Percentiles rank a stretch among this genome's conserved stretches.
Evolutionary conservation across 2,329 filamentous ascomycete genomes (phyloP).

Genomic region (Samsoniella hepiali): DNA sequence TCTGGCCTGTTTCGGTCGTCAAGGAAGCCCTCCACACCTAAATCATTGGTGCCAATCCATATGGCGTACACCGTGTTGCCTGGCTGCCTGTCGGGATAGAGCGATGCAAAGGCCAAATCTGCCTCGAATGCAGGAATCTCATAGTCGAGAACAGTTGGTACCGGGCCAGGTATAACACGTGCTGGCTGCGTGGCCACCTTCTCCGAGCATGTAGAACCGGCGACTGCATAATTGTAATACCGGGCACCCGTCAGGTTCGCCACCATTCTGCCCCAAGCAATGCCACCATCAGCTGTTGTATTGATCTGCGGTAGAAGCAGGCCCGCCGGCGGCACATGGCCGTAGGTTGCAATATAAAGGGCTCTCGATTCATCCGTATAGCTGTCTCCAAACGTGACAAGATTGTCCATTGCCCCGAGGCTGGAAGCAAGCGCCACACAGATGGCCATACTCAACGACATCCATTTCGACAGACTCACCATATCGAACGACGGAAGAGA

Average conservation of each 20-base stretch:
- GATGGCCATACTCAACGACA: not conserved
- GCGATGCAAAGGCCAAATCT: constrained; percentile 41
- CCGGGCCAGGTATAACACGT: constrained; percentile 33
- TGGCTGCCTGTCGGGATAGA: constrained; percentile 44
- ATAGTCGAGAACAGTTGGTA: constrained; percentile 62
- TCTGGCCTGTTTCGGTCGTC: constrained; percentile 58
- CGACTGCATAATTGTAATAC: constrained; percentile 68
- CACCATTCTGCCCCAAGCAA: constrained; percentile 66
- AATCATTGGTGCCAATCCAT: constrained; percentile 81
- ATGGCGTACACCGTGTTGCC: constrained; percentile 68
- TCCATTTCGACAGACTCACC: not conserved
- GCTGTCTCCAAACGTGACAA: constrained; percentile 72
- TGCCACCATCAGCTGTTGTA: constrained; percentile 60
- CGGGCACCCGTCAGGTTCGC: constrained; percentile 54
- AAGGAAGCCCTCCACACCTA: constrained; percentile 64
- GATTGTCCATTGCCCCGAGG: constrained; percentile 45
- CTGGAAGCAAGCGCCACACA: not conserved
- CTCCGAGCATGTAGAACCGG: constrained; percentile 71
- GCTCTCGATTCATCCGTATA: constrained; percentile 72
- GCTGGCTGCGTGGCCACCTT: constrained; percentile 53
- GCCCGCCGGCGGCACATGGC: constrained; percentile 60
- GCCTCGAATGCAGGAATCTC: constrained; percentile 56
- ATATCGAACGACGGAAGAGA: not conserved
- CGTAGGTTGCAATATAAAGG: constrained; percentile 60
- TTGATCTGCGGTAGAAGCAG: constrained; percentile 43